Conservation (phyloP, 2,329 filamentous ascomycete genomes). For the Albophoma yamanashiensis region DNA sequence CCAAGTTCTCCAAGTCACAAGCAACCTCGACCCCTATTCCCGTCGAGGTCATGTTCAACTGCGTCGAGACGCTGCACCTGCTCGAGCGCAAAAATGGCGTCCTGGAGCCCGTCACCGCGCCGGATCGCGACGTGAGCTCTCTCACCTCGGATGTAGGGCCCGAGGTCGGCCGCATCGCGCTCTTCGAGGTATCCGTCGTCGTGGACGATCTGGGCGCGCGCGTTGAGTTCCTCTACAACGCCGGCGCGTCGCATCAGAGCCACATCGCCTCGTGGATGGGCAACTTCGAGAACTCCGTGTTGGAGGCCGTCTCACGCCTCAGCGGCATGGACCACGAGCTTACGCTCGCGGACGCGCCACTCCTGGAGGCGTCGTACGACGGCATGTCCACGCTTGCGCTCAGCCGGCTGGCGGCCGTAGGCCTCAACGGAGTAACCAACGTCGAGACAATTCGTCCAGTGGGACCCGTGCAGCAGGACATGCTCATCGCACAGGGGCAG, state of each 20-base stretch:
- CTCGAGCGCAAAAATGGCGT: constrained; percentile 36
- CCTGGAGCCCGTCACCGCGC: constrained; percentile 33
- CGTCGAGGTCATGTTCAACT: constrained; percentile 49
- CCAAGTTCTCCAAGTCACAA: constrained; percentile 26
- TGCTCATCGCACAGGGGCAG: constrained; percentile 34
- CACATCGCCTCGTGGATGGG: constrained; percentile 35
- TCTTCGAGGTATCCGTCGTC: constrained; percentile 40
- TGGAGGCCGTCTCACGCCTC: constrained; percentile 31
- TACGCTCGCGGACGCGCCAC: constrained; percentile 38
- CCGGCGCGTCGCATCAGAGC: constrained; percentile 27
- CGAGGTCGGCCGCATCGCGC: constrained; percentile 34
- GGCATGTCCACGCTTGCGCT: constrained; percentile 32
- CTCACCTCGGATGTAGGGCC: constrained; percentile 32
- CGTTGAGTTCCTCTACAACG: constrained; percentile 35
- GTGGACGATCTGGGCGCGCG: constrained; percentile 32
- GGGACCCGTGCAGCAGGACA: constrained; percentile 36
- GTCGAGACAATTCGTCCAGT: constrained; percentile 39
- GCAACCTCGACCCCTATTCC: constrained; percentile 28
- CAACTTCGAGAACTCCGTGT: constrained; percentile 33
- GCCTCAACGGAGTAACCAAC: constrained; percentile 29
- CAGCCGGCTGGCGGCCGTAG: constrained; percentile 27
- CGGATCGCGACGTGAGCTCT: constrained; percentile 26
- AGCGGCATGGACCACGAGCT: constrained; percentile 32
- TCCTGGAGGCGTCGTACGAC: constrained; percentile 35
- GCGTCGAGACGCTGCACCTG: constrained; percentile 38